These are phyloP conservation scores for Albophoma yamanashiensis DNA, from an alignment of 2,329 filamentous ascomycete species.

Conservation along the genomic window DNA sequence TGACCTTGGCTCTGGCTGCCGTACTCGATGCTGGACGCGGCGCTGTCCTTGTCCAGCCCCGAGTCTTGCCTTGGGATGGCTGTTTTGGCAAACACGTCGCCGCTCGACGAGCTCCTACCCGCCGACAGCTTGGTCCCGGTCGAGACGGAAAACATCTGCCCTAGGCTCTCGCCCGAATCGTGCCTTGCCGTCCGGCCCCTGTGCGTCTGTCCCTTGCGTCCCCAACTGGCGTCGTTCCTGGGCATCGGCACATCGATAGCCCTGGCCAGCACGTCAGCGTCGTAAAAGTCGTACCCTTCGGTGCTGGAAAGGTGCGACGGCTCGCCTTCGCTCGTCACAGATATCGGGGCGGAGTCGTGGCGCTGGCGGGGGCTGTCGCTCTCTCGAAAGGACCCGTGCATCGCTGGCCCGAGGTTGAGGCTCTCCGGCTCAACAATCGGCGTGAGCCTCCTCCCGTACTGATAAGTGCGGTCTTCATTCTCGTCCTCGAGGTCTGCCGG, in stretches of 20 bases:
- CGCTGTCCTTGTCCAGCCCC: conserved; percentile 16
- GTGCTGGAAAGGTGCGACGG: conserved; percentile 37
- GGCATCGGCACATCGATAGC: conserved; percentile 42
- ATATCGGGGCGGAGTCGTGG: conserved; percentile 39
- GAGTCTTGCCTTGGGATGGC: conserved; percentile 16
- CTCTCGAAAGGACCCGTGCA: conserved; percentile 21
- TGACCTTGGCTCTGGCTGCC: conserved; percentile 35
- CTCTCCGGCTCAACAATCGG: conserved; percentile 39
- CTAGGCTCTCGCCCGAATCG: conserved; percentile 48
- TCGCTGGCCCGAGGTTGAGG: conserved; percentile 38
- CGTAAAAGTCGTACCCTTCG: conserved; percentile 58
- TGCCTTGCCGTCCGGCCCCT: conserved; percentile 26
- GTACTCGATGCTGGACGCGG: conserved; percentile 25
- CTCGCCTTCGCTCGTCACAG: conserved; percentile 34
- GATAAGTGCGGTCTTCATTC: conserved; percentile 15
- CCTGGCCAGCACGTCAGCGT: conserved; percentile 39
- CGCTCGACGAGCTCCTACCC: conserved; percentile 5
- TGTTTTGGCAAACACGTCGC: conserved; percentile 14
- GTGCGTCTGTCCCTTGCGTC: conserved; percentile 19
- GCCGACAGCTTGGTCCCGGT: conserved; percentile 25
- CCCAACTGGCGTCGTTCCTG: conserved; percentile 21
- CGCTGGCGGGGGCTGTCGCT: conserved; percentile 27
- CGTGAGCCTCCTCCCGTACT: conserved; percentile 28
- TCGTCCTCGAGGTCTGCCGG: conserved; percentile 30
- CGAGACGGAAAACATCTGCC: conserved; percentile 48